These are phyloP conservation scores for Leccinellum luteum DNA, from an alignment of 768 basidiomycete genomes.

Conservation along the genomic window DNA sequence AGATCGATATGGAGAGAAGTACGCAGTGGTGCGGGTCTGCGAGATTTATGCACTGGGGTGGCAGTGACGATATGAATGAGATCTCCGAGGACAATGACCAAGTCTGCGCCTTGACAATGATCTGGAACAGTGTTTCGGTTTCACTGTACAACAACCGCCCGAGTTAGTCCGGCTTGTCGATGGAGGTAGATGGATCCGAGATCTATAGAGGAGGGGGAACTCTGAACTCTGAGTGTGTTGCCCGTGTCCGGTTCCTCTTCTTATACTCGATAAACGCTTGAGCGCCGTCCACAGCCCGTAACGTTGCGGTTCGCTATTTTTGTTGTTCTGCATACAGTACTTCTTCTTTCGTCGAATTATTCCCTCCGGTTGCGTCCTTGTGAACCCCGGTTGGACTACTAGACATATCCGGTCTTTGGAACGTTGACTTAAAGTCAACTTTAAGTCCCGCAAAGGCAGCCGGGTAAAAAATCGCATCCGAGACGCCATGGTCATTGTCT, in stretches of 20 bases:
- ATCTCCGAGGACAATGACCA: slow-evolving; percentile 5
- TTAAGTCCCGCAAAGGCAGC: background rate
- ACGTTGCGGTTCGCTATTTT: background rate
- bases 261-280: background rate
- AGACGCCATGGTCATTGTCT: background rate
- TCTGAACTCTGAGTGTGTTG: background rate
- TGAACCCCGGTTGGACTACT: background rate
- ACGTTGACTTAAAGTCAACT: background rate
- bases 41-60: slow-evolving; percentile 6
- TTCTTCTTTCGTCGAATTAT: no score
- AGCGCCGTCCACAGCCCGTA: background rate
- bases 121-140: slow-evolving; percentile 7
- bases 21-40: background rate
- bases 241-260: background rate
- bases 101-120: slow-evolving; percentile 1
- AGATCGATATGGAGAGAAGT: background rate
- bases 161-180: background rate
- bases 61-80: background rate
- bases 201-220: no score
- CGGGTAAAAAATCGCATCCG: background rate
- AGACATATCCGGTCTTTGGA: background rate
- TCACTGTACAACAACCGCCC: background rate
- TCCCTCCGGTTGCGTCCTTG: background rate
- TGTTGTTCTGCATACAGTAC: background rate
- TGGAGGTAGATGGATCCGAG: background rate